These are phyloP conservation scores for Aspergillus brunneoviolaceus DNA, from an alignment of 2,329 filamentous ascomycete genomes.

Conservation along the genomic window DNA sequence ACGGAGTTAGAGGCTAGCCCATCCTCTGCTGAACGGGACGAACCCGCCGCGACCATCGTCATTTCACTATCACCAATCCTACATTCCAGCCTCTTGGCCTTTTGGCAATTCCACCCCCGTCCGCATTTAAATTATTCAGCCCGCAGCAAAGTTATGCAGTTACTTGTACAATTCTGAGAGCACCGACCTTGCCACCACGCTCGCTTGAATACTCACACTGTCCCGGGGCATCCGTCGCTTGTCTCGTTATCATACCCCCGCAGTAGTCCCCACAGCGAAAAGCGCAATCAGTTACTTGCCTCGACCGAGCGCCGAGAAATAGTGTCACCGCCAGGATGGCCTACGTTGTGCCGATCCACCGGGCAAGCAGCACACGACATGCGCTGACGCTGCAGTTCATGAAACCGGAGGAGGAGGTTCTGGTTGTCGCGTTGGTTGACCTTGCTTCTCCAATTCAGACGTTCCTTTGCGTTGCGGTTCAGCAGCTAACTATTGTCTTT, in stretches of 20 bases:
- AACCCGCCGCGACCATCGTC: constrained; percentile 14
- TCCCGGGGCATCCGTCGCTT: neutral
- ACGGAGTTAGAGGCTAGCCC: constrained; percentile 13
- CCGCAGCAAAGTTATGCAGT: neutral
- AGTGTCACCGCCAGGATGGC: constrained; percentile 64
- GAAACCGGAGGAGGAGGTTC: constrained; percentile 70
- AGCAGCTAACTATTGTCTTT: constrained; percentile 9
- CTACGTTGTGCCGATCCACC: constrained; percentile 90
- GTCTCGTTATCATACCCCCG: constrained; percentile 10
- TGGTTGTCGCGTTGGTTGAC: constrained; percentile 77
- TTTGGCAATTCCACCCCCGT: neutral
- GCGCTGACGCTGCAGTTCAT: constrained; percentile 79
- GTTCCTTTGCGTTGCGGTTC: neutral
- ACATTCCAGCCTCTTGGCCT: neutral
- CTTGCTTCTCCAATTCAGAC: neutral
- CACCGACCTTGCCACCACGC: neutral
- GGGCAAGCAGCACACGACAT: constrained; percentile 86
- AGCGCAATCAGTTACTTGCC: neutral
- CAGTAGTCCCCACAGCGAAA: constrained; percentile 3
- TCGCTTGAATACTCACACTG: neutral
- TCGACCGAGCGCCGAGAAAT: neutral
- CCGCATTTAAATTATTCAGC: neutral
- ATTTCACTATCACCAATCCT: constrained; percentile 9
- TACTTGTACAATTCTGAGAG: neutral
- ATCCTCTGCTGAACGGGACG: neutral